Conservation (phyloP, 805 yeast species). For the Saturnispora dispora region DNA sequence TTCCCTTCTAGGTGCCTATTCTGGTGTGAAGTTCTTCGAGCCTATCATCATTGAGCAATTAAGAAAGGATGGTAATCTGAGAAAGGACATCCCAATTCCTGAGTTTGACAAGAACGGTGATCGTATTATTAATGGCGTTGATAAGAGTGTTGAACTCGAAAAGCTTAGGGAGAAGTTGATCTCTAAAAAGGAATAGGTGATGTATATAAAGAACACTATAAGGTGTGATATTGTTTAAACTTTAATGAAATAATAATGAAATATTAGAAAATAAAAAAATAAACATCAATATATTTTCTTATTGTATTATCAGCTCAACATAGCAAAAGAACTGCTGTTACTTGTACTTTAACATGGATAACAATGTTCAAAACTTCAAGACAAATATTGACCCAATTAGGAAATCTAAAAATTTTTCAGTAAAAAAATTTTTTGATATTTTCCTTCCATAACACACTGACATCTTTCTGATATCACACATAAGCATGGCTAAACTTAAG, state of each 20-base stretch:
- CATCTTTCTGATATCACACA: neutral
- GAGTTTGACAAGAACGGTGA: slow-evolving; percentile 40
- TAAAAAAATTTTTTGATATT: neutral
- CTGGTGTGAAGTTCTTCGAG: slow-evolving; percentile 61
- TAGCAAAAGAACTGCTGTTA: neutral
- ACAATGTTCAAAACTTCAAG: neutral
- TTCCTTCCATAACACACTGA: neutral
- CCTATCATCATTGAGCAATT: slow-evolving; percentile 64
- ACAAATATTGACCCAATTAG: neutral
- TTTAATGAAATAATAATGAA: neutral
- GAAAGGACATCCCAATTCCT: slow-evolving; percentile 51
- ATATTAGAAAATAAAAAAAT: neutral
- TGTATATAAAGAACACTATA: slow-evolving; percentile 5
- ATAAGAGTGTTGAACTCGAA: slow-evolving; percentile 15
- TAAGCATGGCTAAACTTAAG: slow-evolving; percentile 64
- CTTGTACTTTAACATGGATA: neutral
- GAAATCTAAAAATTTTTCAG: neutral
- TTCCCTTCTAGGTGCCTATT: slow-evolving; percentile 34
- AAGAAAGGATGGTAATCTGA: slow-evolving; percentile 53
- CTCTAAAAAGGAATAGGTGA: slow-evolving; percentile 12
- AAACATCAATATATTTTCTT: too few relatives aligned
- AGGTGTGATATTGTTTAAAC: neutral
- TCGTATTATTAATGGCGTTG: slow-evolving; percentile 20
- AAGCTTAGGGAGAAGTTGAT: slow-evolving; percentile 16
- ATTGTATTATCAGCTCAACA: neutral